Evolutionary conservation across 345 rosid species (phyloP).

Genomic region (Sapria himalayana): DNA sequence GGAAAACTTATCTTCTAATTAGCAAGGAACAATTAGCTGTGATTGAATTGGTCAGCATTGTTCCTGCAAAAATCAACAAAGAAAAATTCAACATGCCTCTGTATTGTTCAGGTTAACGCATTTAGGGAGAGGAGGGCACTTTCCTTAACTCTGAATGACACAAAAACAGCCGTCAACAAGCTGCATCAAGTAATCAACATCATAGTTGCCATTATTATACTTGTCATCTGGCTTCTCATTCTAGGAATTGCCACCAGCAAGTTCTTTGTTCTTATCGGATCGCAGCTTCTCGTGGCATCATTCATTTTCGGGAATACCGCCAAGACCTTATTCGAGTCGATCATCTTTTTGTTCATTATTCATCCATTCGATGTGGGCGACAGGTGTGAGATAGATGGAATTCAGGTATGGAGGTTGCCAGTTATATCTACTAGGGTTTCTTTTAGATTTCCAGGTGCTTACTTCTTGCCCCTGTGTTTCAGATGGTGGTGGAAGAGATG

Average conservation of each 20-base stretch:
- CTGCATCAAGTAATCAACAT: constrained; percentile 55
- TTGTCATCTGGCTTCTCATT: constrained; percentile 48
- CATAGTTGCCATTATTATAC: constrained; percentile 21
- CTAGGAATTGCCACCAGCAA: constrained; percentile 57
- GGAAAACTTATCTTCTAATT: too few species aligned
- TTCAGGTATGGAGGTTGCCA: constrained; percentile 26
- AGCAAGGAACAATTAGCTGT: too few species aligned
- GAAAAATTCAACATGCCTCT: too few species aligned
- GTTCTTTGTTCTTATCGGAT: constrained; percentile 38
- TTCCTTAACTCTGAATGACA: constrained; percentile 72
- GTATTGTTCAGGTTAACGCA: constrained; percentile 60
- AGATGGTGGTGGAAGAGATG: constrained; percentile 87
- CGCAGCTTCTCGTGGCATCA: constrained; percentile 60
- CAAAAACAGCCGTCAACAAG: constrained; percentile 82
- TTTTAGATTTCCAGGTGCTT: neutral
- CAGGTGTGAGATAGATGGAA: constrained; percentile 67
- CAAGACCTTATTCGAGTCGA: constrained; percentile 66
- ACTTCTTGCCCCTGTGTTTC: neutral
- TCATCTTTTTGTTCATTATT: constrained; percentile 70
- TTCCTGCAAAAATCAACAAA: too few species aligned
- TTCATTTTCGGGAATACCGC: constrained; percentile 85
- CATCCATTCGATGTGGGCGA: constrained; percentile 98
- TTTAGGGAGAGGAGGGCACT: constrained; percentile 90
- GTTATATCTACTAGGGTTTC: too few species aligned
- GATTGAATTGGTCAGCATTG: too few species aligned